Percentiles rank a stretch among this genome's conserved stretches.
Evolutionary conservation across 306 rosid species (phyloP).

Genomic region (Prunus fruticosa): DNA sequence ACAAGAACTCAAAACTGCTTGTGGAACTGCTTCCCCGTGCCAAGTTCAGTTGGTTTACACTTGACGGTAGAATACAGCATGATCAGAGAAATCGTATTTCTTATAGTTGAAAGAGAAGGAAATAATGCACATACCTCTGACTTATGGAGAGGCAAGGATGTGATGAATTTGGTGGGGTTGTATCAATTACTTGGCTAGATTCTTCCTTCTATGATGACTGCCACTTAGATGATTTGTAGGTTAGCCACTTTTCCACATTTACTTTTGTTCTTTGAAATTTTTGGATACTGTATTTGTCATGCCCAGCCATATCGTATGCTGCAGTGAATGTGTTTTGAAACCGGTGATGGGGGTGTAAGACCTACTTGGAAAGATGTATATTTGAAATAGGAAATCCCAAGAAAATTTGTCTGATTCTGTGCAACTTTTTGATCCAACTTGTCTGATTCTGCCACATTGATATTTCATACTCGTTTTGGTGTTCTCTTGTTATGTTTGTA

Average conservation of each 20-base stretch:
- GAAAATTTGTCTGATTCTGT: conserved; percentile 15
- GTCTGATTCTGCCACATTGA: neutral
- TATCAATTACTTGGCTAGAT: conserved; percentile 25
- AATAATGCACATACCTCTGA: conserved; percentile 30
- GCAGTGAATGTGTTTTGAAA: conserved; percentile 22
- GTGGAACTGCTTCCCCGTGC: conserved; percentile 29
- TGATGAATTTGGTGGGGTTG: conserved; percentile 35
- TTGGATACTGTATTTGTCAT: conserved; percentile 10
- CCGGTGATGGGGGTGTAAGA: conserved; percentile 13
- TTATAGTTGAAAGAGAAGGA: conserved; percentile 32
- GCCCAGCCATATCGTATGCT: conserved; percentile 22
- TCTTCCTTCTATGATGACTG: conserved; percentile 33
- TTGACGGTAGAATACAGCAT: conserved; percentile 38
- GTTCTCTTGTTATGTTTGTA: neutral
- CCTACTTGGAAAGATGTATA: conserved; percentile 12
- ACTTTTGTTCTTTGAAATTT: neutral
- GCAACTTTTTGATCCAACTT: neutral
- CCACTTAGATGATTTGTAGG: conserved; percentile 31
- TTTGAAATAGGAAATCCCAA: conserved; percentile 9
- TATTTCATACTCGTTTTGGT: neutral
- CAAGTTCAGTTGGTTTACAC: conserved; percentile 31
- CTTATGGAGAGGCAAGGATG: conserved; percentile 21
- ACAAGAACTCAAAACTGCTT: conserved; percentile 23
- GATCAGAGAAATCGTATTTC: conserved; percentile 9
- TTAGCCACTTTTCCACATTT: conserved; percentile 22